Conservation (phyloP, 1,139 yeast genomes). For the Lodderomyces beijingensis region DNA sequence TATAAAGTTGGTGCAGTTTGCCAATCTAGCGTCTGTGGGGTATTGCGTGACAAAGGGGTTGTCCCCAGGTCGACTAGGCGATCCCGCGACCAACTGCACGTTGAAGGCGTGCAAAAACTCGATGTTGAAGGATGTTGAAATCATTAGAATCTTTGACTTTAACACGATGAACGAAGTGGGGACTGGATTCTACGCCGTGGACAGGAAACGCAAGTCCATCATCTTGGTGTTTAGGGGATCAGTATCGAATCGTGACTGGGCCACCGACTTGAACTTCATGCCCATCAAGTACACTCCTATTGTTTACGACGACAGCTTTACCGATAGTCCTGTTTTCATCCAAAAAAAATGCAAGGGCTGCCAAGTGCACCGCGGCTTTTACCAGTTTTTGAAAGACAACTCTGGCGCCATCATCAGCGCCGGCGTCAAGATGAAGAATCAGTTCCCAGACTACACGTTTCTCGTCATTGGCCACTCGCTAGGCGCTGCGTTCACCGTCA, state of each 20-base stretch:
- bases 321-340: conserved; percentile 8
- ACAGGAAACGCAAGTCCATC: conserved; percentile 30
- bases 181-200: conserved; percentile 47
- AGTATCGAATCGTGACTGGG: conserved; percentile 52
- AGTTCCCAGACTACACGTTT: conserved; percentile 45
- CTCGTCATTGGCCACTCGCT: conserved; percentile 66
- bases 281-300: conserved; percentile 40
- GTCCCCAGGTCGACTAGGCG: conserved; percentile 20
- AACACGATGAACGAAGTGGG: conserved; percentile 46
- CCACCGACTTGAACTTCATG: conserved; percentile 44
- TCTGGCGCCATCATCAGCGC: conserved; percentile 31
- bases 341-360: conserved; percentile 43
- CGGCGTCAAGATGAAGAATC: conserved; percentile 24
- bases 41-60: conserved; percentile 36
- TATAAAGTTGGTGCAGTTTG: conserved; percentile 27
- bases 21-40: conserved; percentile 33
- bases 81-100: conserved; percentile 19
- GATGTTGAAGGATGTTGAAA: conserved; percentile 22
- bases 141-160: conserved; percentile 33
- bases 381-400: conserved; percentile 37
- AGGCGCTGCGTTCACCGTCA: conserved; percentile 65
- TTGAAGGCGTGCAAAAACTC: conserved; percentile 18
- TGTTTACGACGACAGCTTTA: conserved; percentile 13
- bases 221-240: conserved; percentile 55
- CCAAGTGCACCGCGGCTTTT: conserved; percentile 58